These are phyloP conservation scores for Multifurca ochricompacta DNA, from an alignment of 768 basidiomycete genomes.

Conservation along the genomic window DNA sequence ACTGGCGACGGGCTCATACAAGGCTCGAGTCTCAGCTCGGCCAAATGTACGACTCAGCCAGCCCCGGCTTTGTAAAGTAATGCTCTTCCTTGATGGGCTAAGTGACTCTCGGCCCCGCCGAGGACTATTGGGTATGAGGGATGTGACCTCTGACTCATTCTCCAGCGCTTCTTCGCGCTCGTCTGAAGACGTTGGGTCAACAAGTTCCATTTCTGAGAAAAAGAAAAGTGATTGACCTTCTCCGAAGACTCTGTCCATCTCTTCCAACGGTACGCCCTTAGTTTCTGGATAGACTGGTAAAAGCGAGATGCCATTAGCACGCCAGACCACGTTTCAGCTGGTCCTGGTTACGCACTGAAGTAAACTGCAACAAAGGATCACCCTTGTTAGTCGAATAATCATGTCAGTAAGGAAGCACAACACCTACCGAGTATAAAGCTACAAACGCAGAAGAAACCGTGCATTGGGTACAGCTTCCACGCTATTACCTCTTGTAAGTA, in stretches of 20 bases:
- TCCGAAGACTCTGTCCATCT: conserved; percentile 86
- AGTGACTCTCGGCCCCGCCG: conserved; percentile 35
- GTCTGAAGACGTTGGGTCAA: conserved; percentile 22
- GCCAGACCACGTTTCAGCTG: neutral
- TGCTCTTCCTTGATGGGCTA: conserved; percentile 24
- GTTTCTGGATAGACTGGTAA: conserved; percentile 75
- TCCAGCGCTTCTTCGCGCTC: conserved; percentile 55
- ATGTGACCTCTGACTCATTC: conserved; percentile 56
- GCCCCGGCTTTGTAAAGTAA: conserved; percentile 26
- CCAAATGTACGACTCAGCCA: conserved; percentile 49
- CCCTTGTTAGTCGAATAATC: conserved; percentile 5
- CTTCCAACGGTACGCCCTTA: conserved; percentile 79
- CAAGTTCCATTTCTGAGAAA: neutral
- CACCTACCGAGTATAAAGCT: conserved; percentile 70
- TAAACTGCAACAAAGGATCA: conserved; percentile 42
- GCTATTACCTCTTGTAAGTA: conserved; percentile 78
- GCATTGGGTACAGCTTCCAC: conserved; percentile 95
- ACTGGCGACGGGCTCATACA: conserved; percentile 42
- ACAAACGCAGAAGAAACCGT: conserved; percentile 84
- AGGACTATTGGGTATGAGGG: conserved; percentile 37
- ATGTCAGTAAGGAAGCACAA: conserved; percentile 5
- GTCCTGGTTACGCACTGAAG: conserved; percentile 41
- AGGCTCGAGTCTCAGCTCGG: conserved; percentile 30
- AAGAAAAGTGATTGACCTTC: conserved; percentile 47
- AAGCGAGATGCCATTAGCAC: neutral